Base-by-base conservation (phyloP, 192 early-diverging fungal genomes). In the Mortierella antarctica region DNA sequence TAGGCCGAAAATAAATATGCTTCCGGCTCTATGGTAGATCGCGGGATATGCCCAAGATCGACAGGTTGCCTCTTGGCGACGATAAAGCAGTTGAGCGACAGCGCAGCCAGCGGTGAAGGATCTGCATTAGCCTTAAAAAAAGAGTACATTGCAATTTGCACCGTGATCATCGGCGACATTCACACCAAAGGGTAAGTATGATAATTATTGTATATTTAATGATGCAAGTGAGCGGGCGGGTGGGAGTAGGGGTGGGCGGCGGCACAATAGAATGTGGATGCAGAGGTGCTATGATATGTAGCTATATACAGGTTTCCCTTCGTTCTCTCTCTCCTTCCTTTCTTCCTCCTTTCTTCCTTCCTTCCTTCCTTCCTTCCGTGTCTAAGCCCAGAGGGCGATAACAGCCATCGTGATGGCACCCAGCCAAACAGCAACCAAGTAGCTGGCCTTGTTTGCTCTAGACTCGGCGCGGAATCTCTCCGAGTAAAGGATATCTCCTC, bases 401-500 rank as follows among this genome's bases (percentile, higher is more conserved):
- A 89, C 65, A 4, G 87, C 85, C 89, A 90, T 90, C 3, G 63
- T 54, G 11, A 69, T 39, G 42, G 86, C 86, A 23, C 89, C 89
- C 21, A 81, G 0, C 73, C 85, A 90, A 62, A 90, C 66, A 20
- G 79, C 65, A 15, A 82, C 7, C 42, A 90, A 59, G 40, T 80
- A 85, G 15, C 71, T 56, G 4, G 73, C 51, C 56, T 85, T 80
- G 41, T 23, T 41, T 10, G 31, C 10, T 13, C 31, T 52, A 1
- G 71, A 47, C 15, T 79, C 61, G 49, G 62, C 40, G 14, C 61
- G 51, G 73, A 85, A 89, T 2, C 44, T 67, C 70, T 61, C 84
- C 83, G 71, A 87, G 85, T 72, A 77, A 23, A 77, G 18, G 61
- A 93, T 89, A 80, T 93, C 91, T 18, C 89, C 86, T 21, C 89